phyloP scores from a whole-genome alignment of 2,329 filamentous ascomycete genomes.

The Penicillium sp. region DNA sequence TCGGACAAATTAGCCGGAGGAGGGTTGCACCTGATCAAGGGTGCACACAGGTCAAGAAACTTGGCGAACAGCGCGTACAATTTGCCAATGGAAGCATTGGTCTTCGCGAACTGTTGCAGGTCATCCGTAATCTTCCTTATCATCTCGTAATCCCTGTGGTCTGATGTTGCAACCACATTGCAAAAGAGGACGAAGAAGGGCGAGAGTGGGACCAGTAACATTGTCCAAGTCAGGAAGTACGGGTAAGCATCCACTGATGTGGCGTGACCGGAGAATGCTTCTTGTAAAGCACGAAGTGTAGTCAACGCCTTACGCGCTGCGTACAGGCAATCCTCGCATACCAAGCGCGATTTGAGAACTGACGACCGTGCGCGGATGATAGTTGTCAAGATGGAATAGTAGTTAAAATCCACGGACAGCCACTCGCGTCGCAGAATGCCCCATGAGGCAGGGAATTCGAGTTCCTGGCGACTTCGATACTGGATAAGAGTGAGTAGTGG shows the following conservation, averaged over 20 bases:
- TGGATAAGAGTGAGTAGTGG: not conserved
- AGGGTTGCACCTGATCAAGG: conserved; percentile 15
- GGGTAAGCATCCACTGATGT: conserved; percentile 23
- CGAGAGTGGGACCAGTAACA: conserved; percentile 23
- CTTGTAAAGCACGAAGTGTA: conserved; percentile 21
- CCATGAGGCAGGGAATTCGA: conserved; percentile 17
- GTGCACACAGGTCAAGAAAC: conserved; percentile 23
- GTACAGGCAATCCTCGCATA: conserved; percentile 27
- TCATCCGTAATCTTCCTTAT: conserved; percentile 26
- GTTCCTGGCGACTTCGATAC: conserved; percentile 17
- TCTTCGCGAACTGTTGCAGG: conserved; percentile 22
- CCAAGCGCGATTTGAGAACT: conserved; percentile 25
- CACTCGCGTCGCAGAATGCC: conserved; percentile 16
- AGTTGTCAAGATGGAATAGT: conserved; percentile 25
- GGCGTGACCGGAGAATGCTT: conserved; percentile 14
- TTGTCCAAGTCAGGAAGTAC: conserved; percentile 28
- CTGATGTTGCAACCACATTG: conserved; percentile 26
- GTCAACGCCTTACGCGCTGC: conserved; percentile 22
- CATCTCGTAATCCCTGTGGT: conserved; percentile 24
- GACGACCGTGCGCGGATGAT: conserved; percentile 26
- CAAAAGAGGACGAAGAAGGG: conserved; percentile 28
- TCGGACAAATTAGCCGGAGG: not conserved
- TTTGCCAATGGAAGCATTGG: conserved; percentile 24
- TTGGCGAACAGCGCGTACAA: conserved; percentile 25
- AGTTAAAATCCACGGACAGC: conserved; percentile 27